Evolutionary conservation across 2,329 filamentous ascomycete genomes (phyloP), one percentile per base, ranked within the genome.

Genomic region (Aureobasidium sp.): DNA sequence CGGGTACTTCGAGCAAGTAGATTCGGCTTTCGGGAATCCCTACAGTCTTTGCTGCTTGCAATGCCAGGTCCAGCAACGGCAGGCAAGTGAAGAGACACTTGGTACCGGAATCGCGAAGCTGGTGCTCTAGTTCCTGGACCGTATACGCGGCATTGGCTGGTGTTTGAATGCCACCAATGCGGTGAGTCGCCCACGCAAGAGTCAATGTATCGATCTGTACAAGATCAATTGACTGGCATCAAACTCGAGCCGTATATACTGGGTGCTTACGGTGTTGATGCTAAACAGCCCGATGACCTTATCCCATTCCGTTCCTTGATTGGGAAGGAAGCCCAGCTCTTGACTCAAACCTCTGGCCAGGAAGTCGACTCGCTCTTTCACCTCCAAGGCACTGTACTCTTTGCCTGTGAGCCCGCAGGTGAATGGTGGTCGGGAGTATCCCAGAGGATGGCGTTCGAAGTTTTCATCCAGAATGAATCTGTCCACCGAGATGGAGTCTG

Each of bases 81-180:
- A 83, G 68, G 66, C 88, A 90, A 6, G 89, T 91, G 73, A 91
- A 90, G 29, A 92, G 75, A 9, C 82, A 85, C 68, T 84, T 86
- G 53, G 89, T 84, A 63, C 82, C 81, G 0, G 87, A 88, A 62
- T 88, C 84, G 65, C 82, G 82, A 50, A 92, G 75, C 70, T 92
- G 89, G 68, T 90, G 85, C 67, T 85, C 84, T 56, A 92, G 78
- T 71, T 93, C 89, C 4, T 78, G 73, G 5, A 82, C 80, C 12
- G 85, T 88, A 73, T 91, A 91, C 3, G 85, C 85, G 14, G 89
- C 88, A 71, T 89, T 92, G 61, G 88, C 89, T 1, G 88, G 87
- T 0, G 86, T 87, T 62, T 86, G 81, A 62, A 93, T 81, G 64
- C 88, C 90, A n/a, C 85, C 85, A 15, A 92, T 75, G 62, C 87